phyloP scores from a whole-genome alignment of 176 grass and related monocot genomes.

The Rhynchospora tenuis region DNA sequence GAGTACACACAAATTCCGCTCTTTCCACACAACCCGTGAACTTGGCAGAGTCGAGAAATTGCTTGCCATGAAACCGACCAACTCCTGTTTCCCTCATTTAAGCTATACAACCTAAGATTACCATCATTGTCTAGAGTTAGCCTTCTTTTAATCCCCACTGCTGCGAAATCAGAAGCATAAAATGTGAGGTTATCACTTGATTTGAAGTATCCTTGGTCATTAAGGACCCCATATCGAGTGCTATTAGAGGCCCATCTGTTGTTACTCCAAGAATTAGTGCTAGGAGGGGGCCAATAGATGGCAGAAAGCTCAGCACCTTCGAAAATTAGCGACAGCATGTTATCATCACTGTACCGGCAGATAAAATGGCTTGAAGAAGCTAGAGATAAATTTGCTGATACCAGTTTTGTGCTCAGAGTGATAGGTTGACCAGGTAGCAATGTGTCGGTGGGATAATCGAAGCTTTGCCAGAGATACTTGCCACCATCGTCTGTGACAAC shows the following conservation, averaged over 20 bases:
- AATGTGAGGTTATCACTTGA: constrained; percentile 47
- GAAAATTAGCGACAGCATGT: constrained; percentile 49
- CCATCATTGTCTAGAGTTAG: constrained; percentile 62
- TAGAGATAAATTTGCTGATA: constrained; percentile 19
- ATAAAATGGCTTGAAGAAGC: constrained; percentile 36
- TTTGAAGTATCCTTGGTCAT: constrained; percentile 37
- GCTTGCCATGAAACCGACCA: constrained; percentile 45
- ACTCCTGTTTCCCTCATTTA: not conserved
- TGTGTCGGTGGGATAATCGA: constrained; percentile 49
- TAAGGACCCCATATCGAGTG: constrained; percentile 32
- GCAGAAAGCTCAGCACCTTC: constrained; percentile 41
- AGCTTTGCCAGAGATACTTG: constrained; percentile 55
- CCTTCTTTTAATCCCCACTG: constrained; percentile 22
- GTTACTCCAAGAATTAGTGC: constrained; percentile 32
- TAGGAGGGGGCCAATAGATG: constrained; percentile 61
- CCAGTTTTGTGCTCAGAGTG: constrained; percentile 22
- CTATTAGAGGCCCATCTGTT: constrained; percentile 48
- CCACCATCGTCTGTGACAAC: constrained; percentile 29
- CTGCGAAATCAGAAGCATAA: constrained; percentile 33
- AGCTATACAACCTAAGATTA: constrained; percentile 62
- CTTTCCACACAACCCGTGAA: constrained; percentile 50
- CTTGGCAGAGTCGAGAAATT: constrained; percentile 29
- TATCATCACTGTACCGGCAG: constrained; percentile 50
- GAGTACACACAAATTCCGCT: constrained; percentile 51
- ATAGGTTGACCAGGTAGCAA: constrained; percentile 39